phyloP scores from a whole-genome alignment of 305 asterid genomes.

The Fraxinus baroniana region DNA sequence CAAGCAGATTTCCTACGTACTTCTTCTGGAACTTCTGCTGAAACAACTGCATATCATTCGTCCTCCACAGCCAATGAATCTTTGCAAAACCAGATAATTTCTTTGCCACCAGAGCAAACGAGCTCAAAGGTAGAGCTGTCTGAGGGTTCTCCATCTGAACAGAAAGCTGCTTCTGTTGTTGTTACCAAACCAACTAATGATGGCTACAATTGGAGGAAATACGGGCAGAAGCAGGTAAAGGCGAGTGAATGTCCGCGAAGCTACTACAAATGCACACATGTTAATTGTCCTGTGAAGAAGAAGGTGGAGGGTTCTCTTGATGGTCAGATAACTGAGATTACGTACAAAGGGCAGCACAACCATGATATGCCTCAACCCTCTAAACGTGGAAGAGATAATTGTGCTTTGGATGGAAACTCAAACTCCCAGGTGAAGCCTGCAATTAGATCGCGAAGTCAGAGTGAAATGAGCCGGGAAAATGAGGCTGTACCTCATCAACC shows the following conservation, averaged over 20 bases:
- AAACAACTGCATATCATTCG: constrained; percentile 27
- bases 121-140: constrained; percentile 36
- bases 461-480: constrained; percentile 22
- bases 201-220: constrained; percentile 99
- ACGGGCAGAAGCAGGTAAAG: constrained; percentile 92
- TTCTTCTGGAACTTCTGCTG: constrained; percentile 32
- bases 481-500: constrained; percentile 28
- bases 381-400: constrained; percentile 49
- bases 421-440: constrained; percentile 25
- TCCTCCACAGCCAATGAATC: constrained; percentile 37
- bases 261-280: constrained; percentile 80
- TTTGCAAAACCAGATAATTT: constrained; percentile 28
- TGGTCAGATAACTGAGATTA: constrained; percentile 74
- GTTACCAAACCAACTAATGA: constrained; percentile 70
- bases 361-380: constrained; percentile 64
- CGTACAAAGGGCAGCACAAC: constrained; percentile 83
- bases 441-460: constrained; percentile 25
- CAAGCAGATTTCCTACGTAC: constrained; percentile 48
- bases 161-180: constrained; percentile 31
- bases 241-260: constrained; percentile 91
- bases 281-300: constrained; percentile 74
- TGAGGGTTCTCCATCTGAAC: constrained; percentile 55
- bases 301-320: constrained; percentile 74
- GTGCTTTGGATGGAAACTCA: constrained; percentile 21
- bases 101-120: constrained; percentile 34